Evolutionary conservation across 2,329 filamentous ascomycete genomes (phyloP).

Genomic region (Dothistroma pini): DNA sequence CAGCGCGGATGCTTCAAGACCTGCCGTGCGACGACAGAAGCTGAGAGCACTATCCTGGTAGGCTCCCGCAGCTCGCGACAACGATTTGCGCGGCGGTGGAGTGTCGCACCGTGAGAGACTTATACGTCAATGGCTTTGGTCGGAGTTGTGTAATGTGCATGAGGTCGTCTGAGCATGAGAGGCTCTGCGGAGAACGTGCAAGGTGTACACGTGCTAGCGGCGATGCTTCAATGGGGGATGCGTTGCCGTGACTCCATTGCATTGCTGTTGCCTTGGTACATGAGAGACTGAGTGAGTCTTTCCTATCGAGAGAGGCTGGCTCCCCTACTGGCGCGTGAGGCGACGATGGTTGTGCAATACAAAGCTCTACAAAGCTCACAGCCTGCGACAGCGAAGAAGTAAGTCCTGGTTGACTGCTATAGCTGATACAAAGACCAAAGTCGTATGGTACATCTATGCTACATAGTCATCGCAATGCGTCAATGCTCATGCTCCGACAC

Average conservation of each 20-base stretch:
- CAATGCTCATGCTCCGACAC: neutral
- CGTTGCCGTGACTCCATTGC: neutral
- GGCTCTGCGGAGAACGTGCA: neutral
- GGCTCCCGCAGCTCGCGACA: neutral
- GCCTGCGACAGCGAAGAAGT: neutral
- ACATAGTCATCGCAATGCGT: neutral
- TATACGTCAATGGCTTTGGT: too few species aligned
- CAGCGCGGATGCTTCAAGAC: neutral
- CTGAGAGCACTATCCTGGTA: neutral
- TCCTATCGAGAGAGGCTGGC: too few species aligned
- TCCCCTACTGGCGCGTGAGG: too few species aligned
- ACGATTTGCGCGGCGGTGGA: neutral
- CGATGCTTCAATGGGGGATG: too few species aligned
- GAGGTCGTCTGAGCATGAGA: neutral
- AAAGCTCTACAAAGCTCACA: too few species aligned
- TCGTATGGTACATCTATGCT: neutral
- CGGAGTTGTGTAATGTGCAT: too few species aligned
- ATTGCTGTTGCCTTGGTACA: too few species aligned
- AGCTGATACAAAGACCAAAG: neutral
- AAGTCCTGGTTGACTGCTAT: neutral
- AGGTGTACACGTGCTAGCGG: too few species aligned
- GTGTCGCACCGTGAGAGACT: neutral
- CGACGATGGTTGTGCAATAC: too few species aligned
- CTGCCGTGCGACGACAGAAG: neutral
- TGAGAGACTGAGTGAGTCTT: too few species aligned